Evolutionary conservation across 2,329 filamentous ascomycete species (phyloP), one percentile per base, ranked within the genome.

Genomic region (Ceratocystis albifundus): DNA sequence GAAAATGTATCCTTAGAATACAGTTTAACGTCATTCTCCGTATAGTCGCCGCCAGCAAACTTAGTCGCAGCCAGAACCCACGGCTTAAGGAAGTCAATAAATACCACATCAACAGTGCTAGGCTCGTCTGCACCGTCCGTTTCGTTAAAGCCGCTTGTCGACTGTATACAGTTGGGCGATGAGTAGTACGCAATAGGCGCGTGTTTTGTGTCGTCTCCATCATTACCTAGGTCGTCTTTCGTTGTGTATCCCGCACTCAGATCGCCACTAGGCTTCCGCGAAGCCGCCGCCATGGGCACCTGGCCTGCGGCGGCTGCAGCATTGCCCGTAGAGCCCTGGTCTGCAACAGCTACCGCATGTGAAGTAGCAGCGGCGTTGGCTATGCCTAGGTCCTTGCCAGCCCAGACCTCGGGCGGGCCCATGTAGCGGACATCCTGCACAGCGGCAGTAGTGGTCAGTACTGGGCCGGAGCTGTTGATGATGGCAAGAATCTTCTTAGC

Each of bases 131-230:
- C 76, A 8, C 75, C 71, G 0, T 72, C 69, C 12, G 63, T 45
- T 36, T 36, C 41, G 1, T 86, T 81, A 71, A 95, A 88, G 1
- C 75, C 79, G 70, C 88, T 81, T 67, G 83, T 76, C 0, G 87
- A 79, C 74, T 93, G 88, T 67, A 99, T 84, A 74, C 86, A 90
- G 74, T 96, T 96, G 5, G 94, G 93, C 4, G 93, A 84, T 1
- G 77, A 74, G 75, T 92, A 93, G 73, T 89, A 91, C 41, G 81
- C 79, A 69, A 97, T 85, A 0, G 82, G 79, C 17, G 83, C 79
- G 74, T 96, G 94, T 1, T 95, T 75, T 0, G 93, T 96, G 73
- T 99, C 94, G 73, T 99, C 94, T 53, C 94, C 94, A 70, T 96
- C 89, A 3, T 77, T 76, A 62, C 92, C 90, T 4, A 85, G 82